Evolutionary conservation across 495 filamentous ascomycete genomes (phyloP), one percentile per base, ranked within the genome.

Genomic region (Viridothelium virens): DNA sequence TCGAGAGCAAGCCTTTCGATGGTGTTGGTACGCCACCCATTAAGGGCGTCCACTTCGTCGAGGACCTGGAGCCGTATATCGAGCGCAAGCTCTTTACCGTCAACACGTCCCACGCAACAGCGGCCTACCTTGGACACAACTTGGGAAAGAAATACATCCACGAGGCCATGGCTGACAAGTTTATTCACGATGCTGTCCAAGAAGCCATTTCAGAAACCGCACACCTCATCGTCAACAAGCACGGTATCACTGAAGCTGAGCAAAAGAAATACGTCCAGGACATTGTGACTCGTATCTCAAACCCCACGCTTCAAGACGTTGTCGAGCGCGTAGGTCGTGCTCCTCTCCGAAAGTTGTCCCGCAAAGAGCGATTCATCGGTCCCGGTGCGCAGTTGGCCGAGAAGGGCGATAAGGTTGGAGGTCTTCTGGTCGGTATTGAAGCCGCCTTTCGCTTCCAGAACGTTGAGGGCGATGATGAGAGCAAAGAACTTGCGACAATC

Each of bases 11-110:
- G 2, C 92, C 91, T 0, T 97, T 96, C 79, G 79, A 84, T 64
- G 79, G 83, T 48, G 74, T 77, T 41, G 80, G 80, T 44, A 84
- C 84, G 66, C 91, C 91, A 2, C 78, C 86, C 44, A 91, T 98
- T 75, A 77, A 92, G 64, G 94, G 92, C 62, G 87, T 98, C 74
- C 86, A 93, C 75, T 95, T 89, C 86, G 95, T 97, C 56, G 86
- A 90, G 69, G 85, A 97, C 81, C 84, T 98, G 34, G 82, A 85
- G 73, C 94, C 94, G 63, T 98, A 91, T 82, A 97, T 97, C 73
- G 92, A 98, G 85, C 92, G 94, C 78, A 98, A 98, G 82, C 87
- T 98, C 67, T 98, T 91, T 83, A 98, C 94, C 18, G 94, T 98
- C 82, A 98, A 98, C 85, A 97, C 94, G 34, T 88, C 91, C 59